Evolutionary conservation across 2,329 filamentous ascomycete genomes (phyloP).

Genomic region (Fusarium euwallaceae): DNA sequence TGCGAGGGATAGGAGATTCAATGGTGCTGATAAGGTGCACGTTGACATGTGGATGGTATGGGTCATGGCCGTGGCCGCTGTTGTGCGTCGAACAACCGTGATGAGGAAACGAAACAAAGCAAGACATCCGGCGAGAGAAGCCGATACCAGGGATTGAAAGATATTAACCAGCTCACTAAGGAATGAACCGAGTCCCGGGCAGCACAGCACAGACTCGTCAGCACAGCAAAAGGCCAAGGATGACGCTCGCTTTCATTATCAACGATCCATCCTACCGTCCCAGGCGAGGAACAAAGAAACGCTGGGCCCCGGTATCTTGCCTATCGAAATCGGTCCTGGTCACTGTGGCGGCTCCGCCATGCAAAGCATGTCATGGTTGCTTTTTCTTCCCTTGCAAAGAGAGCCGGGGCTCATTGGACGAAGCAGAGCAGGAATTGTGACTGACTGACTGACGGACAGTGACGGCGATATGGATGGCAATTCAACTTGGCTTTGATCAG

Average conservation of each 20-base stretch:
- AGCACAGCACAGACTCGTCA: constrained; percentile 19
- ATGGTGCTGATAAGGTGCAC: neutral
- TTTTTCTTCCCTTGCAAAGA: constrained; percentile 27
- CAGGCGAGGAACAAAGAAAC: constrained; percentile 20
- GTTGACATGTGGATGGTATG: neutral
- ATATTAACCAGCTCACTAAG: constrained; percentile 2
- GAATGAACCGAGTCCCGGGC: constrained; percentile 31
- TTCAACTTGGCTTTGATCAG: constrained; percentile 8
- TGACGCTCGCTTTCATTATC: constrained; percentile 21
- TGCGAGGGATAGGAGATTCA: neutral
- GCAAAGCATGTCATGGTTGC: constrained; percentile 39
- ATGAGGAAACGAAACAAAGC: constrained; percentile 32
- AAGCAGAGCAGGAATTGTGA: constrained; percentile 5
- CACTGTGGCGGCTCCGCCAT: constrained; percentile 30
- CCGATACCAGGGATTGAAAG: constrained; percentile 9
- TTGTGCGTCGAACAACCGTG: neutral
- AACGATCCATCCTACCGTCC: constrained; percentile 10
- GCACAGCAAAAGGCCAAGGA: constrained; percentile 19
- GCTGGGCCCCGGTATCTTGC: constrained; percentile 6
- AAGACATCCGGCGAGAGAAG: constrained; percentile 34
- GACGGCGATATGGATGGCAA: neutral
- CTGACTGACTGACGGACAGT: neutral
- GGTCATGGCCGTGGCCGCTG: neutral
- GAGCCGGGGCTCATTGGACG: constrained; percentile 15
- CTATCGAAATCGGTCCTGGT: neutral